Percentiles rank a stretch among this genome's conserved stretches.
Conservation (phyloP, 768 basidiomycete genomes). For the Trametes maxima region DNA sequence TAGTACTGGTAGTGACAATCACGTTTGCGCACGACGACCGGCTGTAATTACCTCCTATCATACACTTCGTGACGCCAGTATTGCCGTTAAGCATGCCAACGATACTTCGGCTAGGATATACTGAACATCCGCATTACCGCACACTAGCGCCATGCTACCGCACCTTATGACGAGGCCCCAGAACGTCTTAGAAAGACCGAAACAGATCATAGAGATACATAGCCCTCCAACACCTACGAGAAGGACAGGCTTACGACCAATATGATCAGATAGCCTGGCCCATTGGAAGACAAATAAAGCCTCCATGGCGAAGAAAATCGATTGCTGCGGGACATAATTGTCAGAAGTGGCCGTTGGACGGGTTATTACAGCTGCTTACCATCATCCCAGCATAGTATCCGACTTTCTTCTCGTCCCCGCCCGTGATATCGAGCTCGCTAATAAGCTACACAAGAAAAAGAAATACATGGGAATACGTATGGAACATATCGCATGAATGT, state of each 20-base stretch:
- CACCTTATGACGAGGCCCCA: constrained; percentile 33
- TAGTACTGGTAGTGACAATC: too few relatives aligned
- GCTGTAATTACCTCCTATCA: constrained; percentile 44
- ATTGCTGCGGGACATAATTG: constrained; percentile 38
- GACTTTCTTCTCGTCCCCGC: constrained; percentile 45
- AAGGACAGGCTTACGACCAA: constrained; percentile 54
- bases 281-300: constrained; percentile 49
- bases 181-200: constrained; percentile 41
- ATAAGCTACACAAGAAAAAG: constrained; percentile 38
- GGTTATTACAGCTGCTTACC: constrained; percentile 34
- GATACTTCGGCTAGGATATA: constrained; percentile 58
- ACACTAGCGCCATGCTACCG: too few relatives aligned
- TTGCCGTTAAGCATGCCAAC: constrained; percentile 72
- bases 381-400: constrained; percentile 55
- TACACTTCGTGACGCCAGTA: constrained; percentile 72
- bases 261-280: constrained; percentile 48
- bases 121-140: background rate
- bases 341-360: background rate
- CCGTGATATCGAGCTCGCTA: constrained; percentile 43
- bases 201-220: constrained; percentile 36
- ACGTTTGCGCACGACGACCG: background rate
- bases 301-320: constrained; percentile 50
- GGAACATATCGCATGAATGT: background rate
- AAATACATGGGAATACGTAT: background rate
- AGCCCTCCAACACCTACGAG: constrained; percentile 39